phyloP scores from a whole-genome alignment of 371 early-diverging fungal species.

The Nematocida homosporus region DNA sequence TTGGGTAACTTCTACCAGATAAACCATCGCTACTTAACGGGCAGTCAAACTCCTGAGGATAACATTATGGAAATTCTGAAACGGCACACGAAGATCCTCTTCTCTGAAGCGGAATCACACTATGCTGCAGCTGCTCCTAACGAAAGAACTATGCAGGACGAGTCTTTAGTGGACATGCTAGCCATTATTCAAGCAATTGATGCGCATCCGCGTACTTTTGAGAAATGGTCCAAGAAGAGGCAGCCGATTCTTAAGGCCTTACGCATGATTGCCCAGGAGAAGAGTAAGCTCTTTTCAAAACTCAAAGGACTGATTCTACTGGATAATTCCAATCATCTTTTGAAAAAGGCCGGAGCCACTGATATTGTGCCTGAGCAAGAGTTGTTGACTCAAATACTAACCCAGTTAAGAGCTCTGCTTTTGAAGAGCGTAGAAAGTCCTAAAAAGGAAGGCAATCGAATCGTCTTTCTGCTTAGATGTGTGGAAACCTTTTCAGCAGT shows the following conservation, averaged over 20 bases:
- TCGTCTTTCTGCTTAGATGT: neutral
- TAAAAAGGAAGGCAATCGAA: constrained; percentile 2
- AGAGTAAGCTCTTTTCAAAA: neutral
- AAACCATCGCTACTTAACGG: neutral
- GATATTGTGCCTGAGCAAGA: constrained; percentile 9
- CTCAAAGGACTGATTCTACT: neutral
- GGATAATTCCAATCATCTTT: neutral
- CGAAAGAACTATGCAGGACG: constrained; percentile 28
- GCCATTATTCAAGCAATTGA: constrained; percentile 1
- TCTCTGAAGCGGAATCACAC: constrained; percentile 33
- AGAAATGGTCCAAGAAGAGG: constrained; percentile 4
- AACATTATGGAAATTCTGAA: neutral
- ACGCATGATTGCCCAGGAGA: neutral
- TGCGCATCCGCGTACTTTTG: constrained; percentile 3
- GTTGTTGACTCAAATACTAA: constrained; percentile 10
- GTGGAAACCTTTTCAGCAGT: constrained; percentile 7
- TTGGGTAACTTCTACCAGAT: neutral
- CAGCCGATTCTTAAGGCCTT: neutral
- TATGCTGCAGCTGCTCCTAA: constrained; percentile 17
- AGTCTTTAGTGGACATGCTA: constrained; percentile 4
- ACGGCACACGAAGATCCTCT: constrained; percentile 16
- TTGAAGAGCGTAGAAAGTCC: neutral
- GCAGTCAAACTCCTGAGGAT: constrained; percentile 2
- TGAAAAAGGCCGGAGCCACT: neutral
- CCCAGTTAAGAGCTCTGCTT: constrained; percentile 10